Evolutionary conservation across 106 monocot species (phyloP).

Genomic region (Allium sativum): DNA sequence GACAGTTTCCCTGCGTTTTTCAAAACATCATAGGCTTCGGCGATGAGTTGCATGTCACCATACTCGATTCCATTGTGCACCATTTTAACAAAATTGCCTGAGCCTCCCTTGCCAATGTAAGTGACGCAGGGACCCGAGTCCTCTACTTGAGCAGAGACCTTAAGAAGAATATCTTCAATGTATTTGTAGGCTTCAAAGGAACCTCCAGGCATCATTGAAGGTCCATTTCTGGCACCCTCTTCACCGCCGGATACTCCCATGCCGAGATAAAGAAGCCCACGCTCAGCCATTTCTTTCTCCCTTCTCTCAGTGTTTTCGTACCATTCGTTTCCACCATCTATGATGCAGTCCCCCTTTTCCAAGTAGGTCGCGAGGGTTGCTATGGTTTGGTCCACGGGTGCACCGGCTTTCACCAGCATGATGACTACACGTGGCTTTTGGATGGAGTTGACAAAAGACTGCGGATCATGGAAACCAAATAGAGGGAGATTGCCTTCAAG

Average conservation of each 20-base stretch:
- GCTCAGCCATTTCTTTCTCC: conserved; percentile 41
- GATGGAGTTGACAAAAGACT: conserved; percentile 36
- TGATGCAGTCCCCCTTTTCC: conserved; percentile 48
- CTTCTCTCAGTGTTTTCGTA: conserved; percentile 54
- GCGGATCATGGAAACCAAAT: conserved; percentile 37
- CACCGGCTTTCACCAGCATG: conserved; percentile 49
- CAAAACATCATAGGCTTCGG: conserved; percentile 46
- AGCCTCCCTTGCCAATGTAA: conserved; percentile 40
- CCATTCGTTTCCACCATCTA: conserved; percentile 56
- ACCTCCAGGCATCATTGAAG: conserved; percentile 54
- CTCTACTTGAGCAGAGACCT: conserved; percentile 42
- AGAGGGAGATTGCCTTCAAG: conserved; percentile 39
- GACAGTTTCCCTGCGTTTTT: conserved; percentile 44
- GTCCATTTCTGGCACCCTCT: conserved; percentile 39
- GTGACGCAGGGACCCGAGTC: conserved; percentile 51
- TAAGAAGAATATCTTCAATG: conserved; percentile 46
- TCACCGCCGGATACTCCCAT: conserved; percentile 62
- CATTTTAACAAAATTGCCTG: conserved; percentile 59
- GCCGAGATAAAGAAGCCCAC: conserved; percentile 40
- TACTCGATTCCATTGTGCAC: conserved; percentile 53
- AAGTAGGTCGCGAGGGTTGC: conserved; percentile 26
- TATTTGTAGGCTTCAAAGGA: conserved; percentile 37
- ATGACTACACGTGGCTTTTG: conserved; percentile 42
- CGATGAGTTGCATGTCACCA: conserved; percentile 51
- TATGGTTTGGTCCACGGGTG: conserved; percentile 52